Percentiles rank a stretch among this genome's conserved stretches.
Evolutionary conservation across 306 rosid species (phyloP).

Genomic region (Prunus mume): DNA sequence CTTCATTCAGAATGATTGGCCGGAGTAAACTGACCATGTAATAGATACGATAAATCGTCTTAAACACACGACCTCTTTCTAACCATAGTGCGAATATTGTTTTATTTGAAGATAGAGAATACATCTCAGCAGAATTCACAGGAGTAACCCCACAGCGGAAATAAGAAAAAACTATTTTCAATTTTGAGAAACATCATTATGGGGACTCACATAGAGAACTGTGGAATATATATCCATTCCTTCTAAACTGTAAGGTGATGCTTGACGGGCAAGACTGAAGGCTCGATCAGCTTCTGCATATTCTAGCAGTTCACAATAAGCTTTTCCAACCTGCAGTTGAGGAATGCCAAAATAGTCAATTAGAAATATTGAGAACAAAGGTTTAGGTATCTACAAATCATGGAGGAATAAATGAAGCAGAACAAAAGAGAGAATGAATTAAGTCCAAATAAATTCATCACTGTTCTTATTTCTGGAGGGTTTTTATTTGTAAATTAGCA

Average conservation of each 20-base stretch:
- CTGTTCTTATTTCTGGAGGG: background rate
- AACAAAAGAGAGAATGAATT: background rate
- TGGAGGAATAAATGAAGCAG: background rate
- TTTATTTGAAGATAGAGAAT: background rate
- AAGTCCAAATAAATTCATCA: background rate
- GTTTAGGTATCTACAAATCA: background rate
- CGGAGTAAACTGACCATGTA: background rate
- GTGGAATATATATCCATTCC: slow-evolving; percentile 98
- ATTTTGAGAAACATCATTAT: slow-evolving; percentile 8
- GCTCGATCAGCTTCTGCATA: slow-evolving; percentile 88
- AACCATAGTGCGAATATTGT: background rate
- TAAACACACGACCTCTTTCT: background rate
- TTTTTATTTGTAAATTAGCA: background rate
- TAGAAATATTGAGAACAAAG: slow-evolving; percentile 5
- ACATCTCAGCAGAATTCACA: background rate
- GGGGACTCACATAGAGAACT: slow-evolving; percentile 86
- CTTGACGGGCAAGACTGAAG: slow-evolving; percentile 78
- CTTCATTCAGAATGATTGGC: background rate
- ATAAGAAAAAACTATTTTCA: background rate
- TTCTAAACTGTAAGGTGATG: slow-evolving; percentile 81
- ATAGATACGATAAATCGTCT: background rate
- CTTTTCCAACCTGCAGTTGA: slow-evolving; percentile 83
- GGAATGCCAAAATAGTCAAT: slow-evolving; percentile 21
- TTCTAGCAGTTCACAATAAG: slow-evolving; percentile 84
- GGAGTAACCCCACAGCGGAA: slow-evolving; percentile 4